A percentile compares a stretch with the other conserved stretches of the same genome.
phyloP scores from a whole-genome alignment of 108 stramenopile species.

The Conticribra weissflogii region DNA sequence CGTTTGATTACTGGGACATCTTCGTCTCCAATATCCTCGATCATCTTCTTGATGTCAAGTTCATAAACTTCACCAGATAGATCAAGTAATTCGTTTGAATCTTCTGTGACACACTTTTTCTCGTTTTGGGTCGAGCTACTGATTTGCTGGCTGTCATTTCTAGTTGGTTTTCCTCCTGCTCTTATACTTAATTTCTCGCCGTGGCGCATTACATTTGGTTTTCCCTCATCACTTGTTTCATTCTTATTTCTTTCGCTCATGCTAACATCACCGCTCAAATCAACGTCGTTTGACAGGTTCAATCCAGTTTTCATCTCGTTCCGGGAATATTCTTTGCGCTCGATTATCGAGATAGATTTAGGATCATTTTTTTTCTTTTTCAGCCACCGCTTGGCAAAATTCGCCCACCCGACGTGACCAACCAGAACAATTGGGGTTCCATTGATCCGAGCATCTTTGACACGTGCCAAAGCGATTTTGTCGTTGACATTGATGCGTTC shows the following conservation, averaged over 20 bases:
- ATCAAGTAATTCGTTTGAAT: constrained; percentile 20
- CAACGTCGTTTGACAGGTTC: background rate
- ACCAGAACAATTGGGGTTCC: constrained; percentile 77
- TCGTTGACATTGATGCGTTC: constrained; percentile 65
- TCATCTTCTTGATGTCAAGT: constrained; percentile 62
- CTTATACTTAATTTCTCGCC: no score
- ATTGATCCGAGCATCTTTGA: constrained; percentile 64
- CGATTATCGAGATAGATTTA: background rate
- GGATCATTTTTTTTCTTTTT: constrained; percentile 22
- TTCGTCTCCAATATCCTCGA: constrained; percentile 72
- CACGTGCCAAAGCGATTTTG: constrained; percentile 35
- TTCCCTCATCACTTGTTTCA: constrained; percentile 59
- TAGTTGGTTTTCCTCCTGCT: no score
- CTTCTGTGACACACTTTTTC: background rate
- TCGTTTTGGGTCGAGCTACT: constrained; percentile 4
- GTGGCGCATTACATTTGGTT: no score
- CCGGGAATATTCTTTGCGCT: background rate
- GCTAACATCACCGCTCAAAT: constrained; percentile 9
- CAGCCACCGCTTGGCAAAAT: constrained; percentile 78
- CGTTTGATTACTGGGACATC: constrained; percentile 70
- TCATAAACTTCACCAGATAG: constrained; percentile 45
- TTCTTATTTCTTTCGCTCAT: constrained; percentile 48
- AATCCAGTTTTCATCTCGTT: constrained; percentile 1
- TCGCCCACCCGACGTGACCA: constrained; percentile 76
- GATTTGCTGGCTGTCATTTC: no score